Percentiles rank a stretch among this genome's conserved stretches.
These are phyloP conservation scores for Moniliella sp. DNA, from an alignment of 1,284 basidiomycete species.

Conservation along the genomic window DNA sequence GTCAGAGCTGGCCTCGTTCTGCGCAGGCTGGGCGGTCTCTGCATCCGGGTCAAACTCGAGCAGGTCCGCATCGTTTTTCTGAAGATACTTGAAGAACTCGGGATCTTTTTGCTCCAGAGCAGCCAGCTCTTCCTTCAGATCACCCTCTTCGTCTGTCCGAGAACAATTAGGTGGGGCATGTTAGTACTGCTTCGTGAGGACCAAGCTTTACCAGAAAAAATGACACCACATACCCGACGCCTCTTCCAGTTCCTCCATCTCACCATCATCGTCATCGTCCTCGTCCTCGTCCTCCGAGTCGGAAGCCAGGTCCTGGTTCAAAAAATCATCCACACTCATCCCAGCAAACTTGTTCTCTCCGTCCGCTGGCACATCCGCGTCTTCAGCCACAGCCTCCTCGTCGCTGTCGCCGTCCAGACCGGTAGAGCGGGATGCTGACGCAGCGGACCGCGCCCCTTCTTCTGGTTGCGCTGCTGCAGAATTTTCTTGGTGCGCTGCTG, in stretches of 20 bases:
- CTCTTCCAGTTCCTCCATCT: slow-evolving; percentile 13
- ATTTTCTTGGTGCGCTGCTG: slow-evolving; percentile 20
- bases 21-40: slow-evolving; percentile 7
- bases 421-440: background rate
- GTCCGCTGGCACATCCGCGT: slow-evolving; percentile 4
- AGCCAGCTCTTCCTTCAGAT: slow-evolving; percentile 45
- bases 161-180: background rate
- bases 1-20: slow-evolving; percentile 16
- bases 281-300: slow-evolving; percentile 3
- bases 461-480: background rate
- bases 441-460: background rate
- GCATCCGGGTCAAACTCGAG: slow-evolving; percentile 45
- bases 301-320: slow-evolving; percentile 12
- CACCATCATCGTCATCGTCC: slow-evolving; percentile 7
- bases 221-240: slow-evolving; percentile 14
- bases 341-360: slow-evolving; percentile 8
- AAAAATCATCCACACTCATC: slow-evolving; percentile 30
- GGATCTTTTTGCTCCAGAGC: slow-evolving; percentile 84
- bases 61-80: slow-evolving; percentile 78
- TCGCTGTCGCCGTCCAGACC: background rate
- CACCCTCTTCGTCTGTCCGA: slow-evolving; percentile 11
- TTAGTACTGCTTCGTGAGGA: background rate
- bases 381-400: slow-evolving; percentile 5
- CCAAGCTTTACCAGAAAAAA: too few relatives aligned
- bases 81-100: slow-evolving; percentile 90